A percentile compares a stretch with the other conserved stretches of the same genome.
phyloP scores from a whole-genome alignment of 768 basidiomycete genomes.

The Suillus cothurnatus region DNA sequence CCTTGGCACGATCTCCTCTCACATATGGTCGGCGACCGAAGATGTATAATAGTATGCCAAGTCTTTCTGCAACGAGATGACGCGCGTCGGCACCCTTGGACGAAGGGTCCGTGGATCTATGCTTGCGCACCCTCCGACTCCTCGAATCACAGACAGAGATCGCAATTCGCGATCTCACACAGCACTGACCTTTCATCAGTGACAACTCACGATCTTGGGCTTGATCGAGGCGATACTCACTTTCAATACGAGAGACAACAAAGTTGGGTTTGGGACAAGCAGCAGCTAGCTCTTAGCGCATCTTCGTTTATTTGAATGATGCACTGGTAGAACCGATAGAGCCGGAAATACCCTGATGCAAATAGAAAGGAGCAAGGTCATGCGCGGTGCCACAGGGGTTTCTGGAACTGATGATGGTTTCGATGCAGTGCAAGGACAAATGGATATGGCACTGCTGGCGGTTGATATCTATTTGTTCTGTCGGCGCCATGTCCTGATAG shows the following conservation, averaged over 20 bases:
- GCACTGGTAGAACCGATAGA: not conserved
- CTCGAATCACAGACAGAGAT: not conserved
- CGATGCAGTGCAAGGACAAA: not conserved
- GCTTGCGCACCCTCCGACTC: not conserved
- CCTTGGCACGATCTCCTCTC: not conserved
- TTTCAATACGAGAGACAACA: not conserved
- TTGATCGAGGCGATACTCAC: not conserved
- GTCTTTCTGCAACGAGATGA: not conserved
- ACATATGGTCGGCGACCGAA: not conserved
- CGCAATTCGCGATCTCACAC: not conserved
- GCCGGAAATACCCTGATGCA: not conserved
- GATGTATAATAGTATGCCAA: not conserved
- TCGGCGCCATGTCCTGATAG: not conserved
- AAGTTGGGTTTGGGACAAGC: not conserved
- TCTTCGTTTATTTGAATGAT: not conserved
- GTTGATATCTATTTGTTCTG: not conserved
- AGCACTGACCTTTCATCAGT: not conserved
- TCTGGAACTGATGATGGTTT: not conserved
- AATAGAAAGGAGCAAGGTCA: not conserved
- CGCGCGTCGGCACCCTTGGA: not conserved
- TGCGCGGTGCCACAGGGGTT: not conserved
- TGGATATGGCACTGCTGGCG: not conserved
- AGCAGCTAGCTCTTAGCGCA: not conserved
- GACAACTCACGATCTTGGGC: not conserved
- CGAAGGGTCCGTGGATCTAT: not conserved